Conservation (phyloP, 257 asterid genomes). For the Ballota nigra region DNA sequence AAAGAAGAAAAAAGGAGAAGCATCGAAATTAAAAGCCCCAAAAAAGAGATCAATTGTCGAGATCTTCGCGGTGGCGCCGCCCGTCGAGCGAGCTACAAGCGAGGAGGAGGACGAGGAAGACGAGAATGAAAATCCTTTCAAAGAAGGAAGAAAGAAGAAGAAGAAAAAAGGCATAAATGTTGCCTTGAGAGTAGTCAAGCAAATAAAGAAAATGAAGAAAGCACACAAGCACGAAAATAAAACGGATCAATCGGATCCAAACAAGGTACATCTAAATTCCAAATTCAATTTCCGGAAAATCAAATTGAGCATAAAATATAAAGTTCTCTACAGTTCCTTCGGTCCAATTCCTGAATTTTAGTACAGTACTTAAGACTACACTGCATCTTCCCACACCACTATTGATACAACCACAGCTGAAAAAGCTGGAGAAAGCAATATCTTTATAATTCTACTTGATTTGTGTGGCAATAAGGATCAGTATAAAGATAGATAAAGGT, state of each 20-base stretch:
- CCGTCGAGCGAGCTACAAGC: slow-evolving; percentile 35
- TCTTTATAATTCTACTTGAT: slow-evolving; percentile 23
- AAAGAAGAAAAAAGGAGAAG: slow-evolving; percentile 2
- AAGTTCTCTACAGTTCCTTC: slow-evolving; percentile 21
- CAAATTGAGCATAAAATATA: slow-evolving; percentile 50
- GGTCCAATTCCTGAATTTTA: slow-evolving; percentile 23
- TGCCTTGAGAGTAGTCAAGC: slow-evolving; percentile 30
- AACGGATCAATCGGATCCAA: slow-evolving; percentile 17
- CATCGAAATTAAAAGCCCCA: slow-evolving; percentile 38
- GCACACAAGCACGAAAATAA: not conserved
- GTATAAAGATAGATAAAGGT: slow-evolving; percentile 17
- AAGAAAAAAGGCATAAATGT: slow-evolving; percentile 12
- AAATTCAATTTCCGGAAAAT: not conserved
- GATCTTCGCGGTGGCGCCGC: slow-evolving; percentile 66
- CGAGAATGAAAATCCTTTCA: no score
- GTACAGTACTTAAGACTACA: slow-evolving; percentile 14
- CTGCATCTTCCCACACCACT: slow-evolving; percentile 17
- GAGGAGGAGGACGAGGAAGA: slow-evolving; percentile 25
- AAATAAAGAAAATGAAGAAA: slow-evolving; percentile 32
- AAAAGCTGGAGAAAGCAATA: slow-evolving; percentile 40
- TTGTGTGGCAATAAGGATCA: slow-evolving; percentile 29
- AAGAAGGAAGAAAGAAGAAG: not conserved
- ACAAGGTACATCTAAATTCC: slow-evolving; percentile 39
- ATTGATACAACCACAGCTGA: slow-evolving; percentile 31
- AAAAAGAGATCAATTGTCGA: slow-evolving; percentile 77